Evolutionary conservation across 805 yeast species (phyloP).

Genomic region (Ogataea paraovalis): DNA sequence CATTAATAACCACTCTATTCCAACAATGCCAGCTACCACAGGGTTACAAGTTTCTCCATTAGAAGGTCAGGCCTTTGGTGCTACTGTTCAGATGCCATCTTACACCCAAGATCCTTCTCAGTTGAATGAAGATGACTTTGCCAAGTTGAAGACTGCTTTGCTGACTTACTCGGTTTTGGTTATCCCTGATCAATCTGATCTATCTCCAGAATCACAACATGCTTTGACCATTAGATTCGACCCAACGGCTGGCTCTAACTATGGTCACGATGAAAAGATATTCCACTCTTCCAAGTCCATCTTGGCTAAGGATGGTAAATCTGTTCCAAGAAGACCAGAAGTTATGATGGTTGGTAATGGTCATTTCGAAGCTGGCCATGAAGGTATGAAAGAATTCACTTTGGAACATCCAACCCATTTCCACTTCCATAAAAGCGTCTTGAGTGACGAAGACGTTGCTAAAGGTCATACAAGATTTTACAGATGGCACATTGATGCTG

Average conservation of each 20-base stretch:
- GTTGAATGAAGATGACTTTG: slow-evolving; percentile 63
- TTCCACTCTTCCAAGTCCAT: slow-evolving; percentile 64
- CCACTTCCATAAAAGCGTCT: slow-evolving; percentile 67
- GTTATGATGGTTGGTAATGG: slow-evolving; percentile 91
- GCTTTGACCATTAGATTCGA: slow-evolving; percentile 73
- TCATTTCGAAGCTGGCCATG: slow-evolving; percentile 42
- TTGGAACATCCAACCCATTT: slow-evolving; percentile 84
- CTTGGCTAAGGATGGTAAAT: slow-evolving; percentile 72
- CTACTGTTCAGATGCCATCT: slow-evolving; percentile 57
- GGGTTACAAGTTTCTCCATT: slow-evolving; percentile 43
- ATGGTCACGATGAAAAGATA: slow-evolving; percentile 79
- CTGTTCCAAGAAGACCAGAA: slow-evolving; percentile 81
- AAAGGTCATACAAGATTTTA: slow-evolving; percentile 72
- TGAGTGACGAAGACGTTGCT: slow-evolving; percentile 60
- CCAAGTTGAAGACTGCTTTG: slow-evolving; percentile 56
- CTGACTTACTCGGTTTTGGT: slow-evolving; percentile 68
- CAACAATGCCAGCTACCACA: slow-evolving; percentile 19
- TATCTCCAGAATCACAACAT: slow-evolving; percentile 74
- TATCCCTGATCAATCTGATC: slow-evolving; percentile 64
- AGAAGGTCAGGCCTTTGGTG: slow-evolving; percentile 59
- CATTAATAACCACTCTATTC: background rate
- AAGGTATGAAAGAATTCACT: slow-evolving; percentile 43
- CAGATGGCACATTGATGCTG: slow-evolving; percentile 94
- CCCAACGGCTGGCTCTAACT: slow-evolving; percentile 61
- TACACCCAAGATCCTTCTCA: slow-evolving; percentile 72